Evolutionary conservation across 129 eudicot genomes (phyloP).

Genomic region (Flaveria linearis): DNA sequence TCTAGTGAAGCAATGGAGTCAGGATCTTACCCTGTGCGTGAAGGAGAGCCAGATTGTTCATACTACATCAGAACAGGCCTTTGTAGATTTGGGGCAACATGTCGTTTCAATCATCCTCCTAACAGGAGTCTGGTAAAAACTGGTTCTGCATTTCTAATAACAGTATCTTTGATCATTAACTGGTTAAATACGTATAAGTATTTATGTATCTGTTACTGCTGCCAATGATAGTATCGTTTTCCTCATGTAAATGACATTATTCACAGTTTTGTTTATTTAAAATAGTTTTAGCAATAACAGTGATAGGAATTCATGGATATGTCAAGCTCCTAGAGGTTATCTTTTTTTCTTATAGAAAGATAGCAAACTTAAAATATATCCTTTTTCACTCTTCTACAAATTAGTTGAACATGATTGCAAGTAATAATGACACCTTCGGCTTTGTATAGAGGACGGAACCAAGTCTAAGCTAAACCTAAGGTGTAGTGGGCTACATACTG

Average conservation of each 20-base stretch:
- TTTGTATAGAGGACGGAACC: too few species aligned
- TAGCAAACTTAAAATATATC: not conserved
- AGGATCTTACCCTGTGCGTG: conserved; percentile 82
- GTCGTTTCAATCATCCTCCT: conserved; percentile 97
- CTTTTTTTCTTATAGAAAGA: not conserved
- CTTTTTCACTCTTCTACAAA: not conserved
- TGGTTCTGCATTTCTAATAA: not conserved
- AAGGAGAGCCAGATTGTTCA: conserved; percentile 94
- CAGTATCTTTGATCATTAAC: conserved; percentile 17
- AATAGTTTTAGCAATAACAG: conserved; percentile 5
- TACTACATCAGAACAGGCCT: conserved; percentile 93
- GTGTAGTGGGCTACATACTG: too few species aligned
- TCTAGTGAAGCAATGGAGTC: conserved; percentile 79
- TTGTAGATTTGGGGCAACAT: conserved; percentile 87
- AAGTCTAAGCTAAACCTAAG: too few species aligned
- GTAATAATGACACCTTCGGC: not conserved
- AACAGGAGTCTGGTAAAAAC: conserved; percentile 79
- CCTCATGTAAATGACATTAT: not conserved
- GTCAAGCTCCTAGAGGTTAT: not conserved
- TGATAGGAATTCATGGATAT: not conserved
- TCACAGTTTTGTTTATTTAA: conserved; percentile 5
- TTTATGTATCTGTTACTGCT: not conserved
- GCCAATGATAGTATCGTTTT: not conserved
- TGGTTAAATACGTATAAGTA: not conserved
- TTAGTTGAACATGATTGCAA: not conserved